A percentile compares a stretch with the other conserved stretches of the same genome.
Evolutionary conservation across 129 eudicot species (phyloP).

Genomic region (Ambrosia artemisiifolia): DNA sequence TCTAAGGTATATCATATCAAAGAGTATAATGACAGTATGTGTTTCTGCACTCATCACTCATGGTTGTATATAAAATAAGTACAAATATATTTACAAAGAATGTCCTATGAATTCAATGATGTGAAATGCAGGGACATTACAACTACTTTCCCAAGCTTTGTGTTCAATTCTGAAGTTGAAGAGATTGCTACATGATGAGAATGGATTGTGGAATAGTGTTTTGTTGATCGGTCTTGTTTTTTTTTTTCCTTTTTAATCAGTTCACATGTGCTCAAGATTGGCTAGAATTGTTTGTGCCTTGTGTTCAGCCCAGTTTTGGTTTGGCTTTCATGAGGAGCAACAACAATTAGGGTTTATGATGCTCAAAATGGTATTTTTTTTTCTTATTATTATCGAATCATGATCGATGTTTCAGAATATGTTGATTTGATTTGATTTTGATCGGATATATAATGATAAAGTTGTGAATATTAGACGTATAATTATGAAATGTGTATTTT

Average conservation of each 20-base stretch:
- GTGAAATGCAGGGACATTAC: constrained; percentile 81
- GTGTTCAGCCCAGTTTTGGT: constrained; percentile 24
- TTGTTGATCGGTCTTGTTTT: constrained; percentile 6
- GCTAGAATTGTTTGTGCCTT: constrained; percentile 20
- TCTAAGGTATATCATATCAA: constrained; percentile 50
- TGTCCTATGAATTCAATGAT: neutral
- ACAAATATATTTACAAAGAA: neutral
- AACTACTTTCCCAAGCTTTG: constrained; percentile 95
- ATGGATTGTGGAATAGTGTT: constrained; percentile 10
- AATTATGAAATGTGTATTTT: too few relatives aligned
- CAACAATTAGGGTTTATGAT: constrained; percentile 4
- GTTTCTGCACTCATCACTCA: neutral
- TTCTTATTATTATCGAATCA: neutral
- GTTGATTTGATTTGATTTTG: constrained; percentile 1
- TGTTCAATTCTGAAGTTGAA: constrained; percentile 91
- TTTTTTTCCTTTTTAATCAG: neutral
- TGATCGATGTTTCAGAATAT: constrained; percentile 14
- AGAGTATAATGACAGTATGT: neutral
- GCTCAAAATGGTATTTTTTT: neutral
- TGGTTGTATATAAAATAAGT: neutral
- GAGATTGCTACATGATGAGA: constrained; percentile 62
- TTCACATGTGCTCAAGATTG: constrained; percentile 21
- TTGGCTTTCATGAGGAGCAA: constrained; percentile 34
- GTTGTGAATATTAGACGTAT: neutral
- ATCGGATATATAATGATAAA: constrained; percentile 2